Percentiles rank a stretch among this genome's conserved stretches.
phyloP scores from a whole-genome alignment of 2,329 filamentous ascomycete genomes.

The Colletotrichum liaoningense region DNA sequence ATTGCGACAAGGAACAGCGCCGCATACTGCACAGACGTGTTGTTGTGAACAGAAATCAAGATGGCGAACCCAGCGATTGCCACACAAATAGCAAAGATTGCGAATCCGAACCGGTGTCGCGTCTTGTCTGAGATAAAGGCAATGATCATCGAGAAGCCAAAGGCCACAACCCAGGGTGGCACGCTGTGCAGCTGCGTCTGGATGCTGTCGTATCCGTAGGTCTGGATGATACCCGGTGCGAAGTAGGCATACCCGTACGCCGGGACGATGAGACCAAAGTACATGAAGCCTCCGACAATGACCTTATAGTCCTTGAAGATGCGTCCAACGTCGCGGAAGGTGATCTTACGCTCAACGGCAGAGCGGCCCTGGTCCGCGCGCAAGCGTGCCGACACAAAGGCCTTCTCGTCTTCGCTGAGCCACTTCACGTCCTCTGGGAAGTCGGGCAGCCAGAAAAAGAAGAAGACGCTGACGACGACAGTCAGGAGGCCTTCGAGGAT shows the following conservation, averaged over 20 bases:
- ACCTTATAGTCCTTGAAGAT: constrained; percentile 82
- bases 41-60: constrained; percentile 77
- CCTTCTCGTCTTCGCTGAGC: constrained; percentile 76
- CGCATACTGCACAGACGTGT: constrained; percentile 76
- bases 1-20: constrained; percentile 85
- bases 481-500: constrained; percentile 80
- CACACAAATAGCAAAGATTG: constrained; percentile 74
- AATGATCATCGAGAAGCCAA: constrained; percentile 80
- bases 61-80: constrained; percentile 81
- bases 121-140: constrained; percentile 78
- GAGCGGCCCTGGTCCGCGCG: constrained; percentile 76
- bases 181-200: constrained; percentile 69
- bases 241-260: constrained; percentile 86
- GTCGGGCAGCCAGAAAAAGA: constrained; percentile 77
- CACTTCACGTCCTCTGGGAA: constrained; percentile 82
- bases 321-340: constrained; percentile 65
- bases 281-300: constrained; percentile 82
- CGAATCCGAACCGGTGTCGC: constrained; percentile 80
- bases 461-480: constrained; percentile 68
- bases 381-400: constrained; percentile 74
- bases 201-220: constrained; percentile 71
- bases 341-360: constrained; percentile 71
- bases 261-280: constrained; percentile 82
- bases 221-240: constrained; percentile 76
- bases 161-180: constrained; percentile 74